Evolutionary conservation across 441 rosid species (phyloP).

Genomic region (Kokia cookei): DNA sequence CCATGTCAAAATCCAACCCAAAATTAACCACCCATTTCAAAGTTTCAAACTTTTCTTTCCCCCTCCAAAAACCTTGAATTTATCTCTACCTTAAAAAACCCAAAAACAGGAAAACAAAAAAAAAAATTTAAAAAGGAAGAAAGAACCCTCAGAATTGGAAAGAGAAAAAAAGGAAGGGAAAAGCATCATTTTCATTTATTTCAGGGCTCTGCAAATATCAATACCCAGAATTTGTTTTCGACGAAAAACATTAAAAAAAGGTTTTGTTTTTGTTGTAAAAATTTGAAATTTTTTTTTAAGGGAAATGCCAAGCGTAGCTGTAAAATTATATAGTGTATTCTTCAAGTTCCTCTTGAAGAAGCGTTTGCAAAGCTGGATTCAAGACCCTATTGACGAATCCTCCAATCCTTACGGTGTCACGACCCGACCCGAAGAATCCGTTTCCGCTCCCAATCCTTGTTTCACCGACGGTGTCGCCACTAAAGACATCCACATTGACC

Average conservation of each 20-base stretch:
- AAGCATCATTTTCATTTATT: background rate
- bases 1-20: background rate
- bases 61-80: background rate
- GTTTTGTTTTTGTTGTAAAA: background rate
- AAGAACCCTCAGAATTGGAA: background rate
- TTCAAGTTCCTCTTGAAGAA: slow-evolving; percentile 87
- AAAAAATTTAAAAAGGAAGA: background rate
- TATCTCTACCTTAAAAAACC: background rate
- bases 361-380: slow-evolving; percentile 79
- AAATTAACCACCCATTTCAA: background rate
- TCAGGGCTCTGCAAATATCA: slow-evolving; percentile 12
- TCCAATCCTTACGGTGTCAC: slow-evolving; percentile 59
- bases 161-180: background rate
- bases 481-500: slow-evolving; percentile 90
- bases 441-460: slow-evolving; percentile 64
- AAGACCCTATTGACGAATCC: slow-evolving; percentile 32
- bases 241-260: background rate
- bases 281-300: background rate
- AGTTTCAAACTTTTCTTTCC: background rate
- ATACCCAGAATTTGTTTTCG: background rate
- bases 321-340: slow-evolving; percentile 87
- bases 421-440: slow-evolving; percentile 83
- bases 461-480: slow-evolving; percentile 93
- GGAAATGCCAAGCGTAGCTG: slow-evolving; percentile 88
- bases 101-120: background rate